Evolutionary conservation across 169 alveolate genomes (phyloP), one percentile per base, ranked within the genome.

Genomic region (Plasmodium relictum): DNA sequence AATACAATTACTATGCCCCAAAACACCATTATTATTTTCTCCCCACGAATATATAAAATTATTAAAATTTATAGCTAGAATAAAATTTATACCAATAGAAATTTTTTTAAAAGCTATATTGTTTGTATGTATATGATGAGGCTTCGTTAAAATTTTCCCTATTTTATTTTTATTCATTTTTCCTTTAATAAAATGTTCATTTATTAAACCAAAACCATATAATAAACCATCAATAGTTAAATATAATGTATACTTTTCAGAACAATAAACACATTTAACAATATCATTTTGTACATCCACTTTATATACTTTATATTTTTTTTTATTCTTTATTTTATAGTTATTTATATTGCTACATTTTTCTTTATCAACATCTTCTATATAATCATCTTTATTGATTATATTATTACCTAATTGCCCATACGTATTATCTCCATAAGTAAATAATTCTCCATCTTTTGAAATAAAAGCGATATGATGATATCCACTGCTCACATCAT

Each of bases 31-130:
- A 12, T 42, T 54, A 45, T 80, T 80, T 20, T 56, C 45, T 4
- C 90, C 90, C 90, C 90, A 80, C 6, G 90, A 80, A 59, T 80
- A 80, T 16, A 80, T 31, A 14, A n/a, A 50, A 39, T 80, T 80
- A 31, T 80, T 18, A 66, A 80, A 66, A 80, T 44, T 37, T 5
- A 80, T 66, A 5, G 63, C 90, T 22, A 80, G 26, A 7, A 80
- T 52, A 44, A 80, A 80, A 54, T 80, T 41, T 31, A 9, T 66
- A 0, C 90, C 90, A 3, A 80, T 61, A 18, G 90, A 7, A 4
- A 80, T 66, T 54, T 80, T 80, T 54, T 80, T 80, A 80, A 80
- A 80, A 80, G 72, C 26, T 68, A 80, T 80, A 80, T 80, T 65
- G 52, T 80, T 80, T 39, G 90, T 80, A 80, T 80, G 37, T 20